Percentiles rank a stretch among this genome's conserved stretches.
Conservation (phyloP, 169 alveolate species). For the Plasmodium knowlesi region DNA sequence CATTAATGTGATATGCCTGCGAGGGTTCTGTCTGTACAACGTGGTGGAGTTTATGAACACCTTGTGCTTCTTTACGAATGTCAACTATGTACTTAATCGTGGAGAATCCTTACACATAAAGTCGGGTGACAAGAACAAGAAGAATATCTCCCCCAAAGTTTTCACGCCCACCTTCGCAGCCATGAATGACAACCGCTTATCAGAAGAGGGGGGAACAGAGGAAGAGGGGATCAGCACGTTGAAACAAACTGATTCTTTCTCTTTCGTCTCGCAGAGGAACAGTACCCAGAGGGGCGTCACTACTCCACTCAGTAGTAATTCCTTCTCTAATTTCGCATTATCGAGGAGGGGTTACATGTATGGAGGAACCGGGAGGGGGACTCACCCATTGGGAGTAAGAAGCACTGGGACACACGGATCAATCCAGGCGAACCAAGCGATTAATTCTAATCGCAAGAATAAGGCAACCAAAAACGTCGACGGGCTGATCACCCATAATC, state of each 20-base stretch:
- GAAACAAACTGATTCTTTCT: no score
- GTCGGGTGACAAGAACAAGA: background rate
- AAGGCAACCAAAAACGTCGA: no score
- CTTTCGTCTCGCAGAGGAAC: background rate
- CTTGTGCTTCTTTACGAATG: background rate
- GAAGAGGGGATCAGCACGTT: background rate
- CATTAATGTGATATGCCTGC: background rate
- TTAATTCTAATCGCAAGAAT: background rate
- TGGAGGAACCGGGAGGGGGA: background rate
- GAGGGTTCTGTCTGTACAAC: constrained; percentile 19
- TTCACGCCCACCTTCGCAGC: background rate
- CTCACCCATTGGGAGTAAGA: background rate
- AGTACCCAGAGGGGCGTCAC: background rate
- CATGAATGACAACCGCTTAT: background rate
- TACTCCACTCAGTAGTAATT: background rate
- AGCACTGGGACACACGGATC: background rate
- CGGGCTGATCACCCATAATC: background rate
- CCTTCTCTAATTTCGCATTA: background rate
- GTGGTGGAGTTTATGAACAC: constrained; percentile 13
- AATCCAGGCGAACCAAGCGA: background rate
- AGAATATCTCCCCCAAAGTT: background rate
- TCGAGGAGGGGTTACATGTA: background rate
- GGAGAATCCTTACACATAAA: background rate
- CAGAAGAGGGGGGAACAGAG: background rate
- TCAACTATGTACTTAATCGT: background rate